phyloP scores from a whole-genome alignment of 352 stramenopile genomes.

The Globisporangium spinosum region DNA sequence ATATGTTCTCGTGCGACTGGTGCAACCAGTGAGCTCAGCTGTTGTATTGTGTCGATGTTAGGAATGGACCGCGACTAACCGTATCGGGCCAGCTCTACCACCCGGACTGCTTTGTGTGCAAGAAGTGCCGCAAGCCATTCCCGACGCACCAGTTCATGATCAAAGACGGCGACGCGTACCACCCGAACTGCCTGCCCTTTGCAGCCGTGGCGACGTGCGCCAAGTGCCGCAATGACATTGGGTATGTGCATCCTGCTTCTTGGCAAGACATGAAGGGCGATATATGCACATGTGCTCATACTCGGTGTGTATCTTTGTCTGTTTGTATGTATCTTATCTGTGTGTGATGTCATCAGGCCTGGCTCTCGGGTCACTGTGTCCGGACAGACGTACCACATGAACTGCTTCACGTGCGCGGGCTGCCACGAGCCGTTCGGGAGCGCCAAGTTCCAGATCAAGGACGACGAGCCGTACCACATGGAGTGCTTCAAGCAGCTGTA shows the following conservation, averaged over 20 bases:
- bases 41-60: slow-evolving; percentile 9
- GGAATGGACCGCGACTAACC: slow-evolving; percentile 30
- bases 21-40: background rate
- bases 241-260: background rate
- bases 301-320: background rate
- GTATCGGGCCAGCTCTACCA: slow-evolving; percentile 43
- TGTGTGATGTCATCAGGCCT: slow-evolving; percentile 1
- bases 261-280: no score
- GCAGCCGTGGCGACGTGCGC: slow-evolving; percentile 12
- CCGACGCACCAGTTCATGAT: slow-evolving; percentile 41
- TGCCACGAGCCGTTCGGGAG: slow-evolving; percentile 32
- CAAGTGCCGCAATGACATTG: slow-evolving; percentile 24
- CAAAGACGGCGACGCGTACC: slow-evolving; percentile 58
- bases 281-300: background rate
- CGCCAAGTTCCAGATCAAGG: slow-evolving; percentile 35
- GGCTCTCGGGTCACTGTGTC: slow-evolving; percentile 26
- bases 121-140: slow-evolving; percentile 39
- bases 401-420: slow-evolving; percentile 41
- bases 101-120: slow-evolving; percentile 45
- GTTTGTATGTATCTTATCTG: background rate
- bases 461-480: slow-evolving; percentile 57
- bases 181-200: slow-evolving; percentile 41
- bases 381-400: slow-evolving; percentile 27
- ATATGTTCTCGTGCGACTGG: no score
- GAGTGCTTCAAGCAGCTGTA: slow-evolving; percentile 67